Conservation (phyloP, 768 basidiomycete species). For the Russula foetens region DNA sequence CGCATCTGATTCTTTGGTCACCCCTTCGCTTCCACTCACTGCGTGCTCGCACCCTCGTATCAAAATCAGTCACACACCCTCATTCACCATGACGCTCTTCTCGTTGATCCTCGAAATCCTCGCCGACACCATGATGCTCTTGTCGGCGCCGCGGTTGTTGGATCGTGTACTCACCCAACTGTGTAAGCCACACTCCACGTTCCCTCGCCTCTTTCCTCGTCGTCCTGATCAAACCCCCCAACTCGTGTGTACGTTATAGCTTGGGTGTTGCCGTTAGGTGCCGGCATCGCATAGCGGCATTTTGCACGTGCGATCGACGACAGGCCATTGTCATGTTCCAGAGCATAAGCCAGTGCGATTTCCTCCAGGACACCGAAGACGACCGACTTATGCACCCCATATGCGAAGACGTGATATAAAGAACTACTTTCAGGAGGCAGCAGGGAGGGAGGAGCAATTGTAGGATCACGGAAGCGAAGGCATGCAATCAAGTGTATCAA, state of each 20-base stretch:
- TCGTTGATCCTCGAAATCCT: background rate
- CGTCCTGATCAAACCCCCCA: background rate
- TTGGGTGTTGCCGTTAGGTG: constrained; percentile 3
- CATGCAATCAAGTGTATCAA: background rate
- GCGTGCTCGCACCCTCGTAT: background rate
- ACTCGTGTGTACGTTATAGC: background rate
- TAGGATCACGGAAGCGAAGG: background rate
- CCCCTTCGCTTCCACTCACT: background rate
- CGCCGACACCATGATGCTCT: background rate
- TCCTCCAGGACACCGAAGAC: background rate
- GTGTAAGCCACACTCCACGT: background rate
- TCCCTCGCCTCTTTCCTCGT: no score
- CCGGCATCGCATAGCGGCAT: constrained; percentile 10
- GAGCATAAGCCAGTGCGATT: background rate
- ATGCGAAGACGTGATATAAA: no score
- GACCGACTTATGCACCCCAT: background rate
- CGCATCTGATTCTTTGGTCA: background rate
- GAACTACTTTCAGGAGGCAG: background rate
- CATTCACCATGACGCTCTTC: background rate
- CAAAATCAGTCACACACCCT: background rate
- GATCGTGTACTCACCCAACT: constrained; percentile 7
- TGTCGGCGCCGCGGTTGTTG: constrained; percentile 4
- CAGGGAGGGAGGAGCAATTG: background rate
- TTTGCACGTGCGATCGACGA: background rate
- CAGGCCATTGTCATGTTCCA: no score